These are phyloP conservation scores for Hygrophorus pudorinus DNA, from an alignment of 768 basidiomycete species.

Conservation along the genomic window DNA sequence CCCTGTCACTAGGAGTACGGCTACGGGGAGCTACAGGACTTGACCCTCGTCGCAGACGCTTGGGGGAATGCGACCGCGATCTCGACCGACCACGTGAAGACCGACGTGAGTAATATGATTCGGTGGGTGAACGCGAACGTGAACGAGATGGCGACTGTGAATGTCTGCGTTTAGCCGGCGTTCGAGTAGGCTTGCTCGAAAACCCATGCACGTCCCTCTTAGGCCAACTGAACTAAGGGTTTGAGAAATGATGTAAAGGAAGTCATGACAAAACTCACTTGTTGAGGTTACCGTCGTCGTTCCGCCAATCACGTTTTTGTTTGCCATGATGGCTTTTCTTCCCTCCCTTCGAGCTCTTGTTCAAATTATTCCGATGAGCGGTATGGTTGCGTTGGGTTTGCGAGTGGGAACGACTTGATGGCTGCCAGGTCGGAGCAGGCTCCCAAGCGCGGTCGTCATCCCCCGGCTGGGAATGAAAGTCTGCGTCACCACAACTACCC, in stretches of 20 bases:
- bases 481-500: constrained; percentile 19
- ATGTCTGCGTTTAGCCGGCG: constrained; percentile 36
- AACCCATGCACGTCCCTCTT: constrained; percentile 40
- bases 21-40: constrained; percentile 38
- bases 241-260: constrained; percentile 3
- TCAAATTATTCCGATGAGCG: constrained; percentile 13
- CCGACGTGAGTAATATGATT: constrained; percentile 53
- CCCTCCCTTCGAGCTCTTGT: constrained; percentile 17
- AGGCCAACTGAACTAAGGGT: constrained; percentile 44
- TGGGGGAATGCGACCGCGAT: constrained; percentile 53
- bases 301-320: constrained; percentile 39
- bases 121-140: constrained; percentile 50
- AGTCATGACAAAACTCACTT: constrained; percentile 41
- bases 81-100: constrained; percentile 59
- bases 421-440: constrained; percentile 60
- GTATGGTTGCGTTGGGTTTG: constrained; percentile 23
- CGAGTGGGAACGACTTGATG: constrained; percentile 31
- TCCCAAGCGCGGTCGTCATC: constrained; percentile 59
- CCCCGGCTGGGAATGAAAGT: constrained; percentile 13
- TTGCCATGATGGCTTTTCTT: constrained; percentile 27
- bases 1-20: constrained; percentile 39
- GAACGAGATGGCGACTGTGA: constrained; percentile 45
- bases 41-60: constrained; percentile 42
- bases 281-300: constrained; percentile 61
- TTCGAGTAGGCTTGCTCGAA: constrained; percentile 26